These are phyloP conservation scores for Agrocybe praecox DNA, from an alignment of 768 basidiomycete species.

Conservation along the genomic window DNA sequence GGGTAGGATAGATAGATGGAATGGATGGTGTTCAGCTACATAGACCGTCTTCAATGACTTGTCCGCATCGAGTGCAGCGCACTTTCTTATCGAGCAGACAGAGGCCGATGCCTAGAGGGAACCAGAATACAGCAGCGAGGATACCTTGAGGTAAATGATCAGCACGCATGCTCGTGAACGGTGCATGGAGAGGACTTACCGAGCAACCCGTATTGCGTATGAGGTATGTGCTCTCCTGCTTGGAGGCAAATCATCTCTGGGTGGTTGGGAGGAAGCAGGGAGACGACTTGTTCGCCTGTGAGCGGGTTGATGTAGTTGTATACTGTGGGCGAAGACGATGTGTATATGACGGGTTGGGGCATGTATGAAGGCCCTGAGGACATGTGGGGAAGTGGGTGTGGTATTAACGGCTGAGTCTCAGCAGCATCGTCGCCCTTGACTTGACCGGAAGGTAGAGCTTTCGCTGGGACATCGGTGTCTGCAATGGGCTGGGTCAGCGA, in stretches of 20 bases:
- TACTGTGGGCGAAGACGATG: slow-evolving; percentile 48
- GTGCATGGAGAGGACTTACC: slow-evolving; percentile 42
- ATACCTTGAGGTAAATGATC: slow-evolving; percentile 47
- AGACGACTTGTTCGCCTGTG: slow-evolving; percentile 59
- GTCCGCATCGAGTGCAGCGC: slow-evolving; percentile 57
- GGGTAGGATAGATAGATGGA: too few species aligned
- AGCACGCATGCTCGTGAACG: slow-evolving; percentile 3
- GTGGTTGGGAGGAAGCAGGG: slow-evolving; percentile 73
- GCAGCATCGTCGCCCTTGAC: neutral
- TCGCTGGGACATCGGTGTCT: slow-evolving; percentile 1
- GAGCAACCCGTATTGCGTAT: slow-evolving; percentile 69
- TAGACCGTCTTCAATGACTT: slow-evolving; percentile 43
- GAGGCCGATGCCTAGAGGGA: slow-evolving; percentile 78
- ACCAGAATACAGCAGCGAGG: slow-evolving; percentile 85
- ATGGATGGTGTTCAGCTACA: slow-evolving; percentile 31
- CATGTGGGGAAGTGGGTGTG: neutral
- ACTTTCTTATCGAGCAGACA: slow-evolving; percentile 78
- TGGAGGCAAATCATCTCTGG: slow-evolving; percentile 90
- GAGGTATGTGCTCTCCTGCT: slow-evolving; percentile 62
- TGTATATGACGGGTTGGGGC: slow-evolving; percentile 24
- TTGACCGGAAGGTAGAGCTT: neutral
- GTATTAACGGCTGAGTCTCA: neutral
- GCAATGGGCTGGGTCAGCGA: neutral
- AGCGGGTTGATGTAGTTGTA: slow-evolving; percentile 70
- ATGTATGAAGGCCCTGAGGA: slow-evolving; percentile 22